Conservation (phyloP, 1,139 yeast species). For the Meyerozyma elateridarum region DNA sequence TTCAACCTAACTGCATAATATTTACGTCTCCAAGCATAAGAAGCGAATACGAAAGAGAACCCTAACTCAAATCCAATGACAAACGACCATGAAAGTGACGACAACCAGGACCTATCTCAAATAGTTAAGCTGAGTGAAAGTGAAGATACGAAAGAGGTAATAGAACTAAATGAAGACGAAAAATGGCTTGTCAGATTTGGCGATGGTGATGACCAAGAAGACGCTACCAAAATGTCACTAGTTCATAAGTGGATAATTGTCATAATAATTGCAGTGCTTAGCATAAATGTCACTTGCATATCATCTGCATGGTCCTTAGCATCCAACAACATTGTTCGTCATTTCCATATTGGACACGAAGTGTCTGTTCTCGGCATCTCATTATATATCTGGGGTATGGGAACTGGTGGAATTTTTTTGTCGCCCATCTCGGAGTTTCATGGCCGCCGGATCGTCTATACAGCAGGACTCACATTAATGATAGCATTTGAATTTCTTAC, state of each 20-base stretch:
- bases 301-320: slow-evolving; percentile 33
- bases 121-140: no score
- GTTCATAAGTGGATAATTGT: slow-evolving; percentile 28
- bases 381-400: slow-evolving; percentile 27
- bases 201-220: slow-evolving; percentile 24
- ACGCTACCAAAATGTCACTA: slow-evolving; percentile 19
- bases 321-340: slow-evolving; percentile 18
- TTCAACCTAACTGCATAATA: no score
- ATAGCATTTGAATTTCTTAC: slow-evolving; percentile 25
- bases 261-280: slow-evolving; percentile 20
- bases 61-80: no score
- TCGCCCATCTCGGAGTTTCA: slow-evolving; percentile 32
- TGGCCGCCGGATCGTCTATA: slow-evolving; percentile 27
- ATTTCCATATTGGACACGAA: slow-evolving; percentile 24
- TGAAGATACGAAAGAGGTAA: no score
- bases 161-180: no score
- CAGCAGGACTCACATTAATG: slow-evolving; percentile 20
- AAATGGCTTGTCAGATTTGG: slow-evolving; percentile 19
- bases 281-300: slow-evolving; percentile 27
- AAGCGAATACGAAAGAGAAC: no score
- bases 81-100: no score
- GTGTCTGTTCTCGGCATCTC: slow-evolving; percentile 27
- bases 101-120: no score
- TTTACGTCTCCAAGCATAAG: no score
- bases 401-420: slow-evolving; percentile 29